Conservation (phyloP, 148 eudicot species). For the Heliosperma pusillum region DNA sequence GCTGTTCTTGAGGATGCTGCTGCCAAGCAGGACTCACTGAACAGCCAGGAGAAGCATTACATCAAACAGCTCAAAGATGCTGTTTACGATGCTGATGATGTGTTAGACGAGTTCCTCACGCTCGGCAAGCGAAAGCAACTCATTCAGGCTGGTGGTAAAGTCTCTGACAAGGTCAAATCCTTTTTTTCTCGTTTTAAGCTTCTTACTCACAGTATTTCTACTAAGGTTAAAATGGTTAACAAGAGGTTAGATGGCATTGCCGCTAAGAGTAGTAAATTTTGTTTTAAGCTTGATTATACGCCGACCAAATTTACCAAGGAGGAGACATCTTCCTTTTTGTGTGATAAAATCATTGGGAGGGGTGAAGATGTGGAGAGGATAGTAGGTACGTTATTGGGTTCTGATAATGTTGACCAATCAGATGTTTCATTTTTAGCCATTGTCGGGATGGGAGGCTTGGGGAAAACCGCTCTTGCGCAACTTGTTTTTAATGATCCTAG, state of each 20-base stretch:
- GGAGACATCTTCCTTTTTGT: conserved; percentile 8
- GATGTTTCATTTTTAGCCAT: conserved; percentile 26
- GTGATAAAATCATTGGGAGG: conserved; percentile 30
- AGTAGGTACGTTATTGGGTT: conserved; percentile 14
- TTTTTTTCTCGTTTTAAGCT: no score
- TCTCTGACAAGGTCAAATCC: conserved; percentile 9
- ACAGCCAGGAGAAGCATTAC: conserved; percentile 1
- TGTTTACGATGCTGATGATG: conserved; percentile 24
- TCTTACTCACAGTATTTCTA: not conserved
- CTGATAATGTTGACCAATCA: not conserved
- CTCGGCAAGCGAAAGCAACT: not conserved
- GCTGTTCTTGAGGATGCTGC: conserved; percentile 21
- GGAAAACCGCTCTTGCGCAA: conserved; percentile 36
- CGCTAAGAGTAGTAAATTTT: conserved; percentile 9
- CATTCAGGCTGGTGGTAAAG: not conserved
- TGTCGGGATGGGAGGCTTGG: conserved; percentile 35
- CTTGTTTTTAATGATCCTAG: conserved; percentile 27
- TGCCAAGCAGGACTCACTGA: conserved; percentile 1
- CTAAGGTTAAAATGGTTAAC: not conserved
- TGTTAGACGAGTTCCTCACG: conserved; percentile 27
- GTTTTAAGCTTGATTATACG: not conserved
- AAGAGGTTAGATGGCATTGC: conserved; percentile 11
- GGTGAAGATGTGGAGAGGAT: conserved; percentile 26
- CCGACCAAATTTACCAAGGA: not conserved
- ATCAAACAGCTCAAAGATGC: conserved; percentile 22